phyloP scores from a whole-genome alignment of 768 basidiomycete genomes.

The Mycena epipterygia region DNA sequence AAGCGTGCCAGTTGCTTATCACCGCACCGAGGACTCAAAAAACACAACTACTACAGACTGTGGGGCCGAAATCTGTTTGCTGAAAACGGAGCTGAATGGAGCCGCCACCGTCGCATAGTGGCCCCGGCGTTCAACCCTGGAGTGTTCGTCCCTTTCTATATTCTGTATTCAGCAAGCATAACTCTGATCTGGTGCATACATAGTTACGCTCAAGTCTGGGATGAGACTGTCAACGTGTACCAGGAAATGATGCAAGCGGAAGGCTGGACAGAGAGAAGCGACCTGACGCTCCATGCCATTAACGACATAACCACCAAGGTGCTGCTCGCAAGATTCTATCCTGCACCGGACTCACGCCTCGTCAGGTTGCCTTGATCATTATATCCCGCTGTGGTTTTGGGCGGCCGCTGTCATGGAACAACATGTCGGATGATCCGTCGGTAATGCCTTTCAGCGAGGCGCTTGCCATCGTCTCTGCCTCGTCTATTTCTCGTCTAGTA shows the following conservation, averaged over 20 bases:
- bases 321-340: not conserved
- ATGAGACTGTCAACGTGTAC: not conserved
- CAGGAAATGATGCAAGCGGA: constrained; percentile 10
- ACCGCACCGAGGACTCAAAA: too few relatives aligned
- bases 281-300: not conserved
- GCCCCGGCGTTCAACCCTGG: constrained; percentile 10
- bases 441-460: constrained; percentile 9
- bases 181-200: too few relatives aligned
- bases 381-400: constrained; percentile 21
- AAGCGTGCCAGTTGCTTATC: too few relatives aligned
- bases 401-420: not conserved
- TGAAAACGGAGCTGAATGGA: constrained; percentile 19
- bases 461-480: constrained; percentile 26
- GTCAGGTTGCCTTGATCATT: constrained; percentile 3
- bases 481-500: constrained; percentile 25
- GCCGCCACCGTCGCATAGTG: constrained; percentile 17
- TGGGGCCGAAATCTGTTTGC: constrained; percentile 17
- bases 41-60: too few relatives aligned
- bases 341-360: not conserved
- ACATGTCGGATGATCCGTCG: not conserved
- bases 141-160: not conserved
- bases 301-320: constrained; percentile 1
- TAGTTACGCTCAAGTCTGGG: constrained; percentile 8
- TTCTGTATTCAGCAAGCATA: too few relatives aligned
- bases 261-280: not conserved